These are phyloP conservation scores for Pseudogymnoascus sp. DNA, from an alignment of 2,329 filamentous ascomycete genomes.

Conservation along the genomic window DNA sequence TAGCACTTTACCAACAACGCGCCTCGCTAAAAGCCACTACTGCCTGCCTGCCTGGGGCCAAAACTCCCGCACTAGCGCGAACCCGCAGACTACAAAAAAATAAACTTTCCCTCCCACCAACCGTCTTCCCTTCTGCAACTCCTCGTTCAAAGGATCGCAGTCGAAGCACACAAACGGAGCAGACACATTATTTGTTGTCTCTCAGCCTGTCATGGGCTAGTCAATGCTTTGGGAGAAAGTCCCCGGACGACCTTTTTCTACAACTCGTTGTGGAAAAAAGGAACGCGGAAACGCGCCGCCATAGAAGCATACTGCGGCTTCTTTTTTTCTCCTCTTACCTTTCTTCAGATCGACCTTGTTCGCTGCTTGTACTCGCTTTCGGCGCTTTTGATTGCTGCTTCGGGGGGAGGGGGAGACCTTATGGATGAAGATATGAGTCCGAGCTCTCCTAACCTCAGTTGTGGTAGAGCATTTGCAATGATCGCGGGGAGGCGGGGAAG, in stretches of 20 bases:
- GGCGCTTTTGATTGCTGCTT: slow-evolving; percentile 27
- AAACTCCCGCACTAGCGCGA: background rate
- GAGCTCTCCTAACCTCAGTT: slow-evolving; percentile 40
- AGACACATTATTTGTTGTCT: slow-evolving; percentile 34
- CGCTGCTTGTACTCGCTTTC: slow-evolving; percentile 31
- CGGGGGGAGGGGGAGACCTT: slow-evolving; percentile 38
- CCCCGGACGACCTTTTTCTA: slow-evolving; percentile 77
- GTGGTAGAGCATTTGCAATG: slow-evolving; percentile 17
- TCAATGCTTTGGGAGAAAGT: slow-evolving; percentile 99
- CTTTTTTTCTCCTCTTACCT: slow-evolving; percentile 53
- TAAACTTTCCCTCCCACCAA: slow-evolving; percentile 8
- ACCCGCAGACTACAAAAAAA: slow-evolving; percentile 12
- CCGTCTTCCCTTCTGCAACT: slow-evolving; percentile 49
- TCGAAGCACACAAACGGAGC: slow-evolving; percentile 96
- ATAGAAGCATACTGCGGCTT: slow-evolving; percentile 94
- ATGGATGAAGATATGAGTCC: slow-evolving; percentile 92
- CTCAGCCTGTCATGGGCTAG: slow-evolving; percentile 32
- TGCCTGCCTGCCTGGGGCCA: slow-evolving; percentile 11
- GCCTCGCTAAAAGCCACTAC: background rate
- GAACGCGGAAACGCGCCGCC: slow-evolving; percentile 97
- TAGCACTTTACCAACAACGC: slow-evolving; percentile 5
- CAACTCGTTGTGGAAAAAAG: slow-evolving; percentile 29
- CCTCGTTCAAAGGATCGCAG: slow-evolving; percentile 99
- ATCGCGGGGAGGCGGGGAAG: slow-evolving; percentile 32
- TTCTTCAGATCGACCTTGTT: slow-evolving; percentile 30